Conservation (phyloP, 2,329 filamentous ascomycete genomes). For the Botrytis hyacinthi region DNA sequence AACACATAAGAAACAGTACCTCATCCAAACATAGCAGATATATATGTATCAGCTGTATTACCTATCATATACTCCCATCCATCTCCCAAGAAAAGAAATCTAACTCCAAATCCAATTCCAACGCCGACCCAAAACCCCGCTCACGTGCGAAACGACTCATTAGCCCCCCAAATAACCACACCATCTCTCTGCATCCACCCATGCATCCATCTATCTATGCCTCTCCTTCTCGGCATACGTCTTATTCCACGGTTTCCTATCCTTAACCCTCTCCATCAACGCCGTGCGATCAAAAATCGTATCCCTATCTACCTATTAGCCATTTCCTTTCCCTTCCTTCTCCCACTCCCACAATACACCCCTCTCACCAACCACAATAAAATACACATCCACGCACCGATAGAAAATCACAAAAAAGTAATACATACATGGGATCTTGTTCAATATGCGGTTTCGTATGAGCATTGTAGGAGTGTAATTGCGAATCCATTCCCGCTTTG, state of each 20-base stretch:
- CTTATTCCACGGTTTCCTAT: conserved; percentile 25
- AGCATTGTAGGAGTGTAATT: conserved; percentile 12
- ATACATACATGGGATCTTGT: conserved; percentile 20
- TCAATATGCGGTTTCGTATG: conserved; percentile 9
- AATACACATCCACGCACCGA: neutral
- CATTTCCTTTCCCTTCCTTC: too few relatives aligned
- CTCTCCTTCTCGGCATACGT: conserved; percentile 22
- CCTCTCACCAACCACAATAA: neutral
- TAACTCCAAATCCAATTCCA: neutral
- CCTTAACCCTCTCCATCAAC: conserved; percentile 23
- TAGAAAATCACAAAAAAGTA: neutral
- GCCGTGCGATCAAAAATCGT: conserved; percentile 26
- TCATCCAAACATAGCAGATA: neutral
- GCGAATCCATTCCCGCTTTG: conserved; percentile 12
- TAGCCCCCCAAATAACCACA: neutral
- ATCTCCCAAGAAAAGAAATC: neutral
- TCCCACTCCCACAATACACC: fast-evolving
- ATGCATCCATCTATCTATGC: neutral
- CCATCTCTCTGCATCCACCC: neutral
- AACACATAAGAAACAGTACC: neutral
- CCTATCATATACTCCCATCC: neutral
- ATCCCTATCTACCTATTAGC: conserved; percentile 14
- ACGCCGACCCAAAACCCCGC: neutral
- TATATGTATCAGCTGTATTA: neutral
- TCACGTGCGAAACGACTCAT: neutral